phyloP scores from a whole-genome alignment of 2,329 filamentous ascomycete species.

The Venturia aucupariae region DNA sequence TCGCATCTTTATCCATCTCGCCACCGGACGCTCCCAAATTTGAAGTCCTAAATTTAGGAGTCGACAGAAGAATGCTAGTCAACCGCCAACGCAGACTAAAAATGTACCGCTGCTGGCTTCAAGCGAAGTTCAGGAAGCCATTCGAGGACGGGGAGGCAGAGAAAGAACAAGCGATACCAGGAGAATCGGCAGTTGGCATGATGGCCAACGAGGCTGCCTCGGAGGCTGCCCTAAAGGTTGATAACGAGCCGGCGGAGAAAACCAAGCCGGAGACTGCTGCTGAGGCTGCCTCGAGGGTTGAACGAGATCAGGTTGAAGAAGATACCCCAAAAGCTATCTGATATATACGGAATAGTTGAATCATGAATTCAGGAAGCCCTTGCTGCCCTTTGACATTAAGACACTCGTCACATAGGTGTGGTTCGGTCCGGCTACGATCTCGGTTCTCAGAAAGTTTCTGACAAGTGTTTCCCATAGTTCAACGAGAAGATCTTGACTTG shows the following conservation, averaged over 20 bases:
- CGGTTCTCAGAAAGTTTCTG: no score
- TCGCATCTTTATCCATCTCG: slow-evolving; percentile 26
- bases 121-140: slow-evolving; percentile 67
- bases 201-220: slow-evolving; percentile 10
- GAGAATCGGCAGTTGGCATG: background rate
- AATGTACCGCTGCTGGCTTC: slow-evolving; percentile 98
- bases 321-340: background rate
- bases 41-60: slow-evolving; percentile 66
- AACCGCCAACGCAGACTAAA: slow-evolving; percentile 86
- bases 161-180: background rate
- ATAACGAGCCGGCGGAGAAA: background rate
- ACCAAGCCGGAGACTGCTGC: background rate
- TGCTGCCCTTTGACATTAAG: background rate
- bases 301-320: background rate
- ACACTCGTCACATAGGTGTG: background rate
- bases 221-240: background rate
- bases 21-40: slow-evolving; percentile 33
- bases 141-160: slow-evolving; percentile 12
- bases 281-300: background rate
- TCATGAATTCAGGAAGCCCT: background rate
- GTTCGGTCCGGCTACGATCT: background rate
- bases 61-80: slow-evolving; percentile 82
- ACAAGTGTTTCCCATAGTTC: no score
- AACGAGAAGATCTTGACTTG: no score
- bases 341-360: background rate